A percentile compares a stretch with the other conserved stretches of the same genome.
These are phyloP conservation scores for Telfairia occidentalis DNA, from an alignment of 331 rosid genomes.

Conservation along the genomic window DNA sequence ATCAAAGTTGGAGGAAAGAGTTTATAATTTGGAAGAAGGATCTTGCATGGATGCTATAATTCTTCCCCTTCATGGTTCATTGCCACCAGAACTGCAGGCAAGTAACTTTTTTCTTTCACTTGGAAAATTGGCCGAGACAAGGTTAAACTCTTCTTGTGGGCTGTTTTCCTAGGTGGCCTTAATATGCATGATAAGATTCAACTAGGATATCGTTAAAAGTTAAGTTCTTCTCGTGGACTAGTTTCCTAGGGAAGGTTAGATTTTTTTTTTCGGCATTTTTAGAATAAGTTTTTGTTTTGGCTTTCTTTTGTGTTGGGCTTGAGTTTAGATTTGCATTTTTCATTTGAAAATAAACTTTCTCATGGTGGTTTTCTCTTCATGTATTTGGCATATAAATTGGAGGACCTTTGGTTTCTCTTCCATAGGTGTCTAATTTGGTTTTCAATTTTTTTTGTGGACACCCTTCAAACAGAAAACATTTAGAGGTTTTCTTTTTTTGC, in stretches of 20 bases:
- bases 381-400: background rate
- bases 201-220: background rate
- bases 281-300: too few relatives aligned
- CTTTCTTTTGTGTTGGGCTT: background rate
- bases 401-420: background rate
- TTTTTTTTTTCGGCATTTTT: background rate
- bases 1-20: constrained; percentile 70
- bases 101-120: constrained; percentile 15
- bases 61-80: constrained; percentile 92
- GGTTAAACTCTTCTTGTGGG: background rate
- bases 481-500: background rate
- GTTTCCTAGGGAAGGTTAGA: background rate
- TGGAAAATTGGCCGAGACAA: background rate
- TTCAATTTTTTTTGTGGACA: background rate
- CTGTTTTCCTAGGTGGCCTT: background rate
- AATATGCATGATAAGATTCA: too few relatives aligned
- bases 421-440: background rate
- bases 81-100: constrained; percentile 97
- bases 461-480: background rate
- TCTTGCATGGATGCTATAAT: constrained; percentile 90
- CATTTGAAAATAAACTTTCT: background rate
- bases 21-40: constrained; percentile 71
- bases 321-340: background rate
- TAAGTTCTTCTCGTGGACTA: background rate
- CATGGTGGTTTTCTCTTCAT: background rate